These are phyloP conservation scores for Anthracocystis panici-leucophaei DNA, from an alignment of 1,284 basidiomycete species.

Conservation along the genomic window DNA sequence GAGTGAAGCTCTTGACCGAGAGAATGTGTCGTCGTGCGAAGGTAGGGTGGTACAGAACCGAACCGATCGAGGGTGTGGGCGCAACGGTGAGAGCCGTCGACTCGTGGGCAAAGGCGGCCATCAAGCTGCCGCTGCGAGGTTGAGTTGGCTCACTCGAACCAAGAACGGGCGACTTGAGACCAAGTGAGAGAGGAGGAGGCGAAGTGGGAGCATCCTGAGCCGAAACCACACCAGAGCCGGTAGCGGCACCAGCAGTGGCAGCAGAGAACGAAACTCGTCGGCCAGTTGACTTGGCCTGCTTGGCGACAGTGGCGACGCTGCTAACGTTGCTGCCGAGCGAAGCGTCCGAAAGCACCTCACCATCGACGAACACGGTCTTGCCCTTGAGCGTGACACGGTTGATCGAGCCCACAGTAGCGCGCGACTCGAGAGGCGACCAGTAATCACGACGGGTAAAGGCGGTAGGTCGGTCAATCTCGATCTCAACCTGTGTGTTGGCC, in stretches of 20 bases:
- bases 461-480: slow-evolving; percentile 87
- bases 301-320: slow-evolving; percentile 71
- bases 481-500: slow-evolving; percentile 78
- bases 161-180: slow-evolving; percentile 57
- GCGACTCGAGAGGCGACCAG: slow-evolving; percentile 88
- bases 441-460: slow-evolving; percentile 73
- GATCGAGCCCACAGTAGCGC: slow-evolving; percentile 79
- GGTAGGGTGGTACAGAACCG: slow-evolving; percentile 74
- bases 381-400: slow-evolving; percentile 92
- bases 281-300: slow-evolving; percentile 45
- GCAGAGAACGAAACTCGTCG: slow-evolving; percentile 51
- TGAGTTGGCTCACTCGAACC: slow-evolving; percentile 43
- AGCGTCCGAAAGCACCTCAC: slow-evolving; percentile 76
- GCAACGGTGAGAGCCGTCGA: slow-evolving; percentile 32
- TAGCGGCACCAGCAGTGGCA: slow-evolving; percentile 21
- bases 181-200: slow-evolving; percentile 47
- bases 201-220: slow-evolving; percentile 61
- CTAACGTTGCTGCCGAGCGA: slow-evolving; percentile 86
- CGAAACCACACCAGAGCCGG: slow-evolving; percentile 27
- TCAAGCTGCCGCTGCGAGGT: slow-evolving; percentile 42
- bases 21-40: slow-evolving; percentile 84
- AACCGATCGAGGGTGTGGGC: slow-evolving; percentile 34
- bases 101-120: slow-evolving; percentile 45
- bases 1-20: slow-evolving; percentile 91
- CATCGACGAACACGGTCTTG: slow-evolving; percentile 92